Conservation (phyloP, 768 basidiomycete species). For the Pleurotus platypus region DNA sequence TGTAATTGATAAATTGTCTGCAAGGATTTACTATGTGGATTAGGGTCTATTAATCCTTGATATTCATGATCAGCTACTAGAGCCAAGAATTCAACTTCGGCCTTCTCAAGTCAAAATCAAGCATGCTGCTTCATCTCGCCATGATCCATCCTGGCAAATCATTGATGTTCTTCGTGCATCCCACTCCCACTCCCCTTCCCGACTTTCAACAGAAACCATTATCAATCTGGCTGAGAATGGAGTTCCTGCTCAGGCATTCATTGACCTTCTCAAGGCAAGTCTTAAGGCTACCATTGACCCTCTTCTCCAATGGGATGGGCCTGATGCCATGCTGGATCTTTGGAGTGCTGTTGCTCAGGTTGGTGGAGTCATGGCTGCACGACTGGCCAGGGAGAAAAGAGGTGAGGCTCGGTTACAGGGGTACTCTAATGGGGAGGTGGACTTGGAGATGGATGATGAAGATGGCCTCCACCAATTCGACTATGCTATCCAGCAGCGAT, state of each 20-base stretch:
- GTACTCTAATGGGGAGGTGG: slow-evolving; percentile 32
- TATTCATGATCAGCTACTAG: slow-evolving; percentile 19
- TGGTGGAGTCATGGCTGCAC: slow-evolving; percentile 38
- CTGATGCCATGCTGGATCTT: slow-evolving; percentile 34
- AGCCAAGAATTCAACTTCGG: slow-evolving; percentile 26
- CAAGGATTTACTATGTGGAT: not conserved
- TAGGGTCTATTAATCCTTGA: slow-evolving; percentile 26
- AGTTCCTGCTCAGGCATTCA: slow-evolving; percentile 40
- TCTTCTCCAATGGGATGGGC: slow-evolving; percentile 42
- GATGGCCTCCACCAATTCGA: slow-evolving; percentile 26
- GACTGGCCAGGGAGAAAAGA: slow-evolving; percentile 29
- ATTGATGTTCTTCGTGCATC: slow-evolving; percentile 53
- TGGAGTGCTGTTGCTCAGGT: slow-evolving; percentile 35
- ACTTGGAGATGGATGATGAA: slow-evolving; percentile 34
- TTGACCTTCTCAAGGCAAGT: slow-evolving; percentile 30
- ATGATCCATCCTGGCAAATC: slow-evolving; percentile 38
- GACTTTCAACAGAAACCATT: slow-evolving; percentile 54
- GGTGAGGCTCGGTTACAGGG: slow-evolving; percentile 44
- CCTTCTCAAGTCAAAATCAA: slow-evolving; percentile 34
- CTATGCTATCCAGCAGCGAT: slow-evolving; percentile 28
- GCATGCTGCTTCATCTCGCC: slow-evolving; percentile 15
- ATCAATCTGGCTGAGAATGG: slow-evolving; percentile 66
- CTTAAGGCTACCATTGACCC: slow-evolving; percentile 31
- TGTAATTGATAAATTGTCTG: not conserved
- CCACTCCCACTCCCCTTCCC: slow-evolving; percentile 39